Conservation (phyloP, 2,329 filamentous ascomycete genomes). For the Fusarium tjaetaba region DNA sequence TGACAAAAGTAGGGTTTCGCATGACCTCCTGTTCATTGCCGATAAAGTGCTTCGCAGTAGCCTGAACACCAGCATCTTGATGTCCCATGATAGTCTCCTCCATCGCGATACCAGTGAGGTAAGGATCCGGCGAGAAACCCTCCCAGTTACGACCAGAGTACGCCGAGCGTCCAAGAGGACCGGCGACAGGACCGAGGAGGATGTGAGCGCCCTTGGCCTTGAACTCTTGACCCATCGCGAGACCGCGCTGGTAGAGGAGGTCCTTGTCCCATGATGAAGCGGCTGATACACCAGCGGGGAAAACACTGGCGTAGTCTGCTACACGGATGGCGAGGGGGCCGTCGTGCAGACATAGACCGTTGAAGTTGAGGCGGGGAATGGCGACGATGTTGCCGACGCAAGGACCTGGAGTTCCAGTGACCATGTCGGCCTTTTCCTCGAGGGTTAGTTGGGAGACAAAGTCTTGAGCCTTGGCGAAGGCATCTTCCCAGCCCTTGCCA, state of each 20-base stretch:
- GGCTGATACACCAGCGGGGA: constrained; percentile 70
- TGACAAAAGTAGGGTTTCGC: constrained; percentile 43
- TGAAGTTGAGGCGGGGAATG: constrained; percentile 54
- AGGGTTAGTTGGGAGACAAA: constrained; percentile 45
- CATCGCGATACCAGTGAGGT: constrained; percentile 67
- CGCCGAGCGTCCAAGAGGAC: constrained; percentile 55
- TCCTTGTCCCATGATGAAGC: constrained; percentile 72
- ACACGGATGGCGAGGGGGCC: constrained; percentile 46
- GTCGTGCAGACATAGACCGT: constrained; percentile 54
- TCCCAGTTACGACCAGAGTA: constrained; percentile 73
- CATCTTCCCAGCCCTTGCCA: constrained; percentile 51
- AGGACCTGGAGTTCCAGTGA: constrained; percentile 48
- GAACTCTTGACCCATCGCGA: constrained; percentile 66
- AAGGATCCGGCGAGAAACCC: constrained; percentile 71
- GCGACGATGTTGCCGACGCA: constrained; percentile 51
- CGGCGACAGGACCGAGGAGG: constrained; percentile 59
- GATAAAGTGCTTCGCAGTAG: constrained; percentile 53
- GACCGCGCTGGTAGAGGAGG: constrained; percentile 72
- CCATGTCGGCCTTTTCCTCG: constrained; percentile 48
- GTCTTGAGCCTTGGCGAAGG: constrained; percentile 50
- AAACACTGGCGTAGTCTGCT: constrained; percentile 57
- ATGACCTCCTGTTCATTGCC: constrained; percentile 50
- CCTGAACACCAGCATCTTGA: constrained; percentile 51
- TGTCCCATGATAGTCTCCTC: constrained; percentile 48
- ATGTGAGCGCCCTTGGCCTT: constrained; percentile 78